A percentile compares a stretch with the other conserved stretches of the same genome.
Evolutionary conservation across 768 basidiomycete species (phyloP).

Genomic region (Suillus sp.): DNA sequence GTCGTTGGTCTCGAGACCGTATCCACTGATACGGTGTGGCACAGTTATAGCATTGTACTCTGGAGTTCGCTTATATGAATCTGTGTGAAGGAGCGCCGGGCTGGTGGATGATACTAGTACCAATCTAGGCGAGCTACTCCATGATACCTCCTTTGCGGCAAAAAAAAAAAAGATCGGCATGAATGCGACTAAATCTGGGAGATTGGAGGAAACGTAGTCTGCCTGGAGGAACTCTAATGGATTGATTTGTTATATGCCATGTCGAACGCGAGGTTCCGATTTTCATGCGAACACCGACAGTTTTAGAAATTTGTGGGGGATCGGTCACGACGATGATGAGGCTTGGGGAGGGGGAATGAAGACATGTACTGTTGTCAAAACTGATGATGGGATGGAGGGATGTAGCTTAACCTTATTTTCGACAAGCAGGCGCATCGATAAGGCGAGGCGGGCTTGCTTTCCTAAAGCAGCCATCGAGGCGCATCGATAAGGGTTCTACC

Average conservation of each 20-base stretch:
- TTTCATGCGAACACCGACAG: background rate
- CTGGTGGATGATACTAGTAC: background rate
- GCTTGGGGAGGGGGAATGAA: background rate
- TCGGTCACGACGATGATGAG: background rate
- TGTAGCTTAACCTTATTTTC: conserved; percentile 19
- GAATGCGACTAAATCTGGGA: background rate
- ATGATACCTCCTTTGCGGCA: conserved; percentile 2
- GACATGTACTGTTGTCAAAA: conserved; percentile 1
- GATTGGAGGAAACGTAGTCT: background rate
- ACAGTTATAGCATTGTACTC: too few relatives aligned
- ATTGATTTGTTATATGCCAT: conserved; percentile 1
- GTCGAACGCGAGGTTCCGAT: too few relatives aligned
- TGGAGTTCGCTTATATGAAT: background rate
- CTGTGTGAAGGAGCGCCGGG: background rate
- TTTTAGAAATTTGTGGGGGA: conserved; percentile 8
- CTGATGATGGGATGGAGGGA: background rate
- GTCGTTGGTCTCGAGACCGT: background rate
- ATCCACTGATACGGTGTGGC: background rate
- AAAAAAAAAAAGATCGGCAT: conserved; percentile 6
- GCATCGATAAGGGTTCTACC: conserved; percentile 33
- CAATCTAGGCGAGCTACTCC: background rate
- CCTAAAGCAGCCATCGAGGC: conserved; percentile 25
- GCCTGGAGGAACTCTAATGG: background rate
- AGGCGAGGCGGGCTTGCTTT: conserved; percentile 10
- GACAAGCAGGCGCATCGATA: conserved; percentile 12